Evolutionary conservation across 2,329 filamentous ascomycete genomes (phyloP).

Genomic region (Colletotrichum godetiae): DNA sequence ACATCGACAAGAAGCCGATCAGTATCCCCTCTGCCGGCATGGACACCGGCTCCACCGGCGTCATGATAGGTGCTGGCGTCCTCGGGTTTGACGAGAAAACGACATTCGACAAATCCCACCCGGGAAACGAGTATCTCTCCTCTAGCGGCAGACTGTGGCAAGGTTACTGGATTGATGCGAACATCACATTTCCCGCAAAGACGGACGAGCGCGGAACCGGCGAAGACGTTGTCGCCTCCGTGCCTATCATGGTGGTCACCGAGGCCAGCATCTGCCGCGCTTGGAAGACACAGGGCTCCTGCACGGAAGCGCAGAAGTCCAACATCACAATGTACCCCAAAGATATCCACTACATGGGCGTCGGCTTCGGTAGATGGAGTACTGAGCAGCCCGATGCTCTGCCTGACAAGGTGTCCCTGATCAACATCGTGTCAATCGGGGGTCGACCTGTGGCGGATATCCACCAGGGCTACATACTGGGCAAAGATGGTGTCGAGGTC

Average conservation of each 20-base stretch:
- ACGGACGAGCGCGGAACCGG: neutral
- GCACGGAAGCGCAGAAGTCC: neutral
- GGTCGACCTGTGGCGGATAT: neutral
- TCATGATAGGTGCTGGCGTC: constrained; percentile 4
- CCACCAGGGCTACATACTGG: constrained; percentile 15
- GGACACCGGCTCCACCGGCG: constrained; percentile 12
- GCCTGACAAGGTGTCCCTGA: neutral
- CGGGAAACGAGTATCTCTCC: constrained; percentile 10
- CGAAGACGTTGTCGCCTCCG: neutral
- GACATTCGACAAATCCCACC: neutral
- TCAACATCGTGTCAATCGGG: neutral
- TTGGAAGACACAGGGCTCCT: neutral
- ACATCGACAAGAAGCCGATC: neutral
- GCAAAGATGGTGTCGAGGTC: neutral
- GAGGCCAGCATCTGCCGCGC: neutral
- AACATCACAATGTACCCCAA: constrained; percentile 6
- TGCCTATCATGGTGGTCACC: constrained; percentile 5
- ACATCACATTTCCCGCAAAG: neutral
- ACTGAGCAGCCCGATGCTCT: neutral
- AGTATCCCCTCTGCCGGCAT: constrained; percentile 7
- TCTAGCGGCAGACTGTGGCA: constrained; percentile 5
- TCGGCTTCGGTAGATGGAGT: constrained; percentile 18
- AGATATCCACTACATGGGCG: constrained; percentile 5
- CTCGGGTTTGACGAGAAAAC: constrained; percentile 6
- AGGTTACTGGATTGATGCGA: constrained; percentile 7